Evolutionary conservation across 352 stramenopile genomes (phyloP).

Genomic region (Globisporangium paddicum): DNA sequence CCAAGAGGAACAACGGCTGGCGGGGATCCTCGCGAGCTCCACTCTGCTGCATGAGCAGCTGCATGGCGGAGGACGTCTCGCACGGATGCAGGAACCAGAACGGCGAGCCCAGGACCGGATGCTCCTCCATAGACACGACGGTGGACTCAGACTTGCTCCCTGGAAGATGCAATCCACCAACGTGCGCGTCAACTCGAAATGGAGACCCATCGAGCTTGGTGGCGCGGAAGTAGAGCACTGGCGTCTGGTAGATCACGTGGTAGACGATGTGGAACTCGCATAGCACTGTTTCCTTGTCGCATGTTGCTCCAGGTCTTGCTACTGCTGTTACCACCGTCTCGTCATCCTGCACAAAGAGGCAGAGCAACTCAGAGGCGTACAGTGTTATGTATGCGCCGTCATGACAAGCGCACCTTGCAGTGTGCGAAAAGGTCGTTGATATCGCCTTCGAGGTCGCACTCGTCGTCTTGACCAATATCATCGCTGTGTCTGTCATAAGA

Average conservation of each 20-base stretch:
- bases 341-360: background rate
- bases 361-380: too few relatives aligned
- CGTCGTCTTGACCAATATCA: background rate
- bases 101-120: constrained; percentile 57
- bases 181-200: constrained; percentile 15
- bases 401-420: constrained; percentile 9
- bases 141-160: constrained; percentile 24
- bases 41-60: constrained; percentile 32
- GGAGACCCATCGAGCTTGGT: constrained; percentile 34
- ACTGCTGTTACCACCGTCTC: constrained; percentile 2
- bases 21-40: too few relatives aligned
- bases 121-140: constrained; percentile 63
- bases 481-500: background rate
- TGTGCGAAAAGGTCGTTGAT: constrained; percentile 8
- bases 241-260: constrained; percentile 69
- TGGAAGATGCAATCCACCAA: constrained; percentile 25
- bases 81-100: constrained; percentile 79
- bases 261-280: constrained; percentile 83
- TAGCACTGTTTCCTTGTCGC: constrained; percentile 23
- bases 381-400: background rate
- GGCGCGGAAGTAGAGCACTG: constrained; percentile 66
- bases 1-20: constrained; percentile 40
- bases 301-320: background rate
- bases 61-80: constrained; percentile 66
- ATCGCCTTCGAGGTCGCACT: background rate